phyloP scores from a whole-genome alignment of 208 protist genomes.

The Trypanosoma melophagium region DNA sequence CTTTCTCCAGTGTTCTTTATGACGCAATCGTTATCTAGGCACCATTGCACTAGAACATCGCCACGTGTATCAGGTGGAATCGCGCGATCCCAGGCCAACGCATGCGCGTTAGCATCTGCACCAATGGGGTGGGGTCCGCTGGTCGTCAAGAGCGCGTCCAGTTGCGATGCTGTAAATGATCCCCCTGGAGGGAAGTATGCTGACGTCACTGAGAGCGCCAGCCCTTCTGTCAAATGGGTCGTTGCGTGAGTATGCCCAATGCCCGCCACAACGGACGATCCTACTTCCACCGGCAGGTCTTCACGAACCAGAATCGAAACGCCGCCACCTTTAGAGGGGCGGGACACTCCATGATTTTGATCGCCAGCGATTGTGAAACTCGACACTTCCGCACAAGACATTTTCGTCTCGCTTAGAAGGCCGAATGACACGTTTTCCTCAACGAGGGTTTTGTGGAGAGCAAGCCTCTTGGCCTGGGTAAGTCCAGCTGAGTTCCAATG shows the following conservation, averaged over 20 bases:
- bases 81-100: conserved; percentile 2
- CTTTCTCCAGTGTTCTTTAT: conserved; percentile 6
- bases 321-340: not conserved
- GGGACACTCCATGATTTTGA: not conserved
- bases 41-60: conserved; percentile 4
- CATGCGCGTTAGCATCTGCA: conserved; percentile 16
- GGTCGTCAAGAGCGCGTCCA: not conserved
- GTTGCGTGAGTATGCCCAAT: not conserved
- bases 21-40: conserved; percentile 2
- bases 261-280: not conserved
- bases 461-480: conserved; percentile 10
- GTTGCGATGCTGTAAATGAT: not conserved
- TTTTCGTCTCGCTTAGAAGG: conserved; percentile 10
- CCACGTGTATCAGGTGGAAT: conserved; percentile 5
- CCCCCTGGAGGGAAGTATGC: not conserved
- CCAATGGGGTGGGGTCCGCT: conserved; percentile 6
- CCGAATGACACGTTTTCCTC: conserved; percentile 13
- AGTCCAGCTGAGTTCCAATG: conserved; percentile 12
- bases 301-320: conserved; percentile 1
- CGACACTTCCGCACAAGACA: not conserved
- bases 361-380: not conserved
- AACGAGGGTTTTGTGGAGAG: not conserved
- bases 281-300: not conserved
- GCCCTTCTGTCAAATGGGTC: not conserved
- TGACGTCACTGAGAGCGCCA: not conserved